Evolutionary conservation across 192 early-diverging fungal species (phyloP), one percentile per base, ranked within the genome.

Genomic region (Entrophospora sp.): DNA sequence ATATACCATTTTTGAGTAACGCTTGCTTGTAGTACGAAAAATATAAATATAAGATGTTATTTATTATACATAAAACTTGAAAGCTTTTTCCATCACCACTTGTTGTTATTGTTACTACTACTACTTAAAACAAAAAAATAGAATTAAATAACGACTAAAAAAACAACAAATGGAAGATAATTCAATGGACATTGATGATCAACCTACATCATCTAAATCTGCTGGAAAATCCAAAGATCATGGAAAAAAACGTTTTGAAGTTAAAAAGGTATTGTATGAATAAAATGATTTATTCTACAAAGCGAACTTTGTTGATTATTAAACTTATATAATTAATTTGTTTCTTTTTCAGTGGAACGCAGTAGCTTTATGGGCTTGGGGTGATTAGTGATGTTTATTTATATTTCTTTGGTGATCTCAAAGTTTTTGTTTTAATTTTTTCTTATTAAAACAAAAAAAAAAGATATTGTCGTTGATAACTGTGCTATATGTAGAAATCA

Each of bases 401-500:
- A 9, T 44, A 45, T 68, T 45, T 35, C 13, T 25, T 34, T 22
- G 24, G 24, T 45, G 43, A 40, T 38, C 22, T 14, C 28, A 13
- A 1, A 31, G 16, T 36, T 60, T 25, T 64, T 57, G 36, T 36
- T 63, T 28, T 58, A 36, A 5, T 38, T 46, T 16, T n/a, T 20
- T 62, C 63, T 22, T 49, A 38, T 10, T 42, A 18, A 59, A 27
- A 9, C n/a, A 28, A 12, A 7, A 8, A 31, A 30, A 73, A 92
- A n/a, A n/a, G 94, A 98, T 74, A 95, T 96, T 80, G 92, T 92
- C 22, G 92, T 95, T 5, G 96, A 96, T 74, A 95, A 94, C 76
- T 98, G 96, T 69, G 94, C 96, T 59, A 98, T 98, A 80, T 98
- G 96, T 76, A 85, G 94, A 71, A 98, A 98, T 78, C 95, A 98